Base-by-base conservation (phyloP, 305 asterid genomes). In the Fraxinus nigra region DNA sequence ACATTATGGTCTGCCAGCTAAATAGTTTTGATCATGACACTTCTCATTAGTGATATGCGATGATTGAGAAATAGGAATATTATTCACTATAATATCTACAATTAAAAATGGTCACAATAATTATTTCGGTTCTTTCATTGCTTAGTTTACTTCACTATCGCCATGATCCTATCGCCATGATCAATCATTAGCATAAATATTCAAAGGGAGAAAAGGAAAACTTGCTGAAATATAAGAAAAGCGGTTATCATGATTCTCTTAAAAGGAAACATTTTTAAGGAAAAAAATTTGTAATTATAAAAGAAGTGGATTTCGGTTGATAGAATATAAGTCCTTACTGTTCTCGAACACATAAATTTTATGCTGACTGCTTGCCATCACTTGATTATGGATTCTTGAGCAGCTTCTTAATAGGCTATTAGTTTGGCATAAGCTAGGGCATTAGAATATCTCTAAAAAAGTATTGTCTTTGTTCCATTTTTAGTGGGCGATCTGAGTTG, bases 21-120 rank as follows among this genome's bases (percentile, higher is more conserved):
- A 51, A 72, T 3, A n/a, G 73, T 75, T 34, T 43, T 24, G 38
- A 46, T 61, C 26, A 14, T 79, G 78, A 48, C 20, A 77, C 20
- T 51, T 33, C 75, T 78, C 76, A 26, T 30, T 30, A 16, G 9
- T 75, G 61, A 76, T 10, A 43, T 54, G 14, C 20, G 73, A 40
- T 43, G 43, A 34, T 4, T 81, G 84, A 59, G 80, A 76, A 6
- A 28, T 77, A 34, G 5, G 63, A 69, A 32, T 4, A 11, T 65
- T 26, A 4, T 65, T 43, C 43, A 11, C 18, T 59, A 63, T 24
- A 67, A 33, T 40, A 13, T 14, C 22, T 69, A 37, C 16, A 38
- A 35, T 24, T 32, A 78, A 40, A 83, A 56, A 63, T 76, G 59
- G 10, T 65, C 24, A n/a, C 26, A 74, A 32, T 81, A 10, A 59